Conservation (phyloP, 768 basidiomycete species). For the Lyophyllum decastes region DNA sequence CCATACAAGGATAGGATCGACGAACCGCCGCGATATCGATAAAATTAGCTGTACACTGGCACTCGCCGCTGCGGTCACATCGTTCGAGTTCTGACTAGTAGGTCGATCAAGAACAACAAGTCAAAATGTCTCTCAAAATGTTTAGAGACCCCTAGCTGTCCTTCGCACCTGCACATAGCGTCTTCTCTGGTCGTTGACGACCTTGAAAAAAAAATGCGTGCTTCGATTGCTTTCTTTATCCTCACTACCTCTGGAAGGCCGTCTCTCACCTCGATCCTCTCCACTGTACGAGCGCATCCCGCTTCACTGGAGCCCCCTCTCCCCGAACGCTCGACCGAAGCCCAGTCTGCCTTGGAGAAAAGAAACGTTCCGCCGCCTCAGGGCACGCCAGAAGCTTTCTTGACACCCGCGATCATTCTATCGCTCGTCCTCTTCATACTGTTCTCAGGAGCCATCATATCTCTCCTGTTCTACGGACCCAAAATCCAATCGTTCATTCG, state of each 20-base stretch:
- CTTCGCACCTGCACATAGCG: neutral
- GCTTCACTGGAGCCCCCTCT: neutral
- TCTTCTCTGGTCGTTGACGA: neutral
- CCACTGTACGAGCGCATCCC: constrained; percentile 2
- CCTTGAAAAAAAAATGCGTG: constrained; percentile 1
- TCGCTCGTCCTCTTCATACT: constrained; percentile 19
- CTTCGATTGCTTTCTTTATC: neutral
- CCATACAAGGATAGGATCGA: neutral
- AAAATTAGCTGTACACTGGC: neutral
- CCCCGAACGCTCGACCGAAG: neutral
- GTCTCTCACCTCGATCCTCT: neutral
- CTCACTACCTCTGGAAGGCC: constrained; percentile 7
- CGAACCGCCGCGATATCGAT: neutral
- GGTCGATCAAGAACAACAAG: neutral
- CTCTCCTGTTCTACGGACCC: constrained; percentile 17
- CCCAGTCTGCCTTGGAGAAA: neutral
- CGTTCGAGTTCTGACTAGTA: neutral
- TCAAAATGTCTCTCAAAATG: neutral
- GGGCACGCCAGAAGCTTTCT: neutral
- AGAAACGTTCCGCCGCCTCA: neutral
- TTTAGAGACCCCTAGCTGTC: neutral
- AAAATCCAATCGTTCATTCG: constrained; percentile 9
- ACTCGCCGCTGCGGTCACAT: neutral
- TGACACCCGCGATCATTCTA: constrained; percentile 19
- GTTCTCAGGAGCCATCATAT: constrained; percentile 15